A percentile compares a stretch with the other conserved stretches of the same genome.
Conservation (phyloP, 2,329 filamentous ascomycete species). For the Trichoderma koningiopsis region DNA sequence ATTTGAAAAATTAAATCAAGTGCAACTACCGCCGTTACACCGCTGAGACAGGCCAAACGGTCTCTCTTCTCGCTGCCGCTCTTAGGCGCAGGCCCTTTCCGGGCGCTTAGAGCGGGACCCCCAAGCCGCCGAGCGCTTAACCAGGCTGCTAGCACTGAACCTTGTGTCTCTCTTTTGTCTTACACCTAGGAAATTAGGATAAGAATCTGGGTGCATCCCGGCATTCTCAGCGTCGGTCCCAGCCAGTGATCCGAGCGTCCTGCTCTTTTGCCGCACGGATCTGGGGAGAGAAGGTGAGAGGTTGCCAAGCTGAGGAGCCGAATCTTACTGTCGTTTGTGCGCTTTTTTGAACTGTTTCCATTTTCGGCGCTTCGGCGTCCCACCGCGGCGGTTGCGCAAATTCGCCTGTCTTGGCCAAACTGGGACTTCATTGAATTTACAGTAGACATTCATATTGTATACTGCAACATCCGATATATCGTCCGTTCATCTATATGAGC, state of each 20-base stretch:
- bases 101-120: conserved; percentile 22
- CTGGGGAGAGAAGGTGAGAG: neutral
- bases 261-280: neutral
- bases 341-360: neutral
- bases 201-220: neutral
- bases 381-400: conserved; percentile 26
- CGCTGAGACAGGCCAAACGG: neutral
- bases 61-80: neutral
- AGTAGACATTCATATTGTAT: neutral
- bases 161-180: neutral
- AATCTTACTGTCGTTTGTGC: neutral
- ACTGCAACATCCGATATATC: neutral
- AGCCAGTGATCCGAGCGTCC: conserved; percentile 21
- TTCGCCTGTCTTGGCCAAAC: conserved; percentile 1
- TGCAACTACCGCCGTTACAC: neutral
- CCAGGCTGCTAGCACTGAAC: neutral
- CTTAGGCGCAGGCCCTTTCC: neutral
- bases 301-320: neutral
- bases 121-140: conserved; percentile 20
- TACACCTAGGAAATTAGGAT: neutral
- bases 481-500: neutral
- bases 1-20: neutral
- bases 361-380: conserved; percentile 3
- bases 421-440: neutral
- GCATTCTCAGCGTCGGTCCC: conserved; percentile 3